Evolutionary conservation across 1,139 yeast species (phyloP), one percentile per base, ranked within the genome.

Genomic region (Debaryomyces subglobosus): DNA sequence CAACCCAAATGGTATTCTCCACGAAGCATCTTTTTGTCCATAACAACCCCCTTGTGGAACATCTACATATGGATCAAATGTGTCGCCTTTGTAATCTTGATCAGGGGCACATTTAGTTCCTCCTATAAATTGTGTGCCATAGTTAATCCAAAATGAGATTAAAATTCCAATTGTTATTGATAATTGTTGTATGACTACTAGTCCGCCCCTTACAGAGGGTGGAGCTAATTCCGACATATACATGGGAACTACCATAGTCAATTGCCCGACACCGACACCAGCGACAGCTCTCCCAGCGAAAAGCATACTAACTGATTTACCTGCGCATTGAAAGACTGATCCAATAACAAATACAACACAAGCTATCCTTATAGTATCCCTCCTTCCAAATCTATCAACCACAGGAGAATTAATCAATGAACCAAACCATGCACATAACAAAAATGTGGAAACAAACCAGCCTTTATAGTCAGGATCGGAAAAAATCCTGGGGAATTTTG

Each of bases 251-350:
- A 64, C 43, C 43, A 39, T 39, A 60, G 7, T 64, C 54, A 8
- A 63, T 60, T 24, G 49, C 41, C 48, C 50, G 9, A 40, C 45
- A 9, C 48, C 50, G 24, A 48, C 23, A 24, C 41, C 45, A 35
- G 39, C 41, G 5, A 47, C 45, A 5, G 42, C 35, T 35, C 49
- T 43, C 24, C 47, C 49, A 30, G 43, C 43, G 21, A 39, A 40
- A 35, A 37, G 45, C 43, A 30, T 34, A 18, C 15, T 25, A 10
- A 27, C 36, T 9, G 33, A 27, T 30, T 10, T 49, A 40, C 59
- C 60, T 34, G 52, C 56, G 10, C 58, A 69, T 58, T 75, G 79
- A 42, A 76, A 54, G 18, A 68, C 63, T 15, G 68, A 69, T 7
- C 78, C 78, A 40, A 73, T 48, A 23, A 68, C 55, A 29, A 65